phyloP scores from a whole-genome alignment of 1,284 basidiomycete genomes.

The Apiotrichum siamense region DNA sequence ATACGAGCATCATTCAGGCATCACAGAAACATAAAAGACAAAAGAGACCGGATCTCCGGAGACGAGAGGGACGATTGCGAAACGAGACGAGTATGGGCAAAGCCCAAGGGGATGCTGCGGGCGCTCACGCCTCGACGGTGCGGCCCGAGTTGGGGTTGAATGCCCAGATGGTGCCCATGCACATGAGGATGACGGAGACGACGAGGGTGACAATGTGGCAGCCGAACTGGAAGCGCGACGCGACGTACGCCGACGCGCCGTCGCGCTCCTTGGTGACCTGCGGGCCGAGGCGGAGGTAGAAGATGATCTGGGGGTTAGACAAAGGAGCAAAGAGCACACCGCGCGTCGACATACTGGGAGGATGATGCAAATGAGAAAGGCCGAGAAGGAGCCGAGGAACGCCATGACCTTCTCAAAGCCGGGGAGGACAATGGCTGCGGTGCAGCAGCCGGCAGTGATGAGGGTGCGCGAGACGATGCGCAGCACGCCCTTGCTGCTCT shows the following conservation, averaged over 20 bases:
- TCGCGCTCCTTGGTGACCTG: slow-evolving; percentile 12
- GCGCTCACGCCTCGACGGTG: background rate
- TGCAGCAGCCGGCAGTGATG: slow-evolving; percentile 32
- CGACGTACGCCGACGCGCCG: slow-evolving; percentile 53
- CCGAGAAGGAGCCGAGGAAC: slow-evolving; percentile 78
- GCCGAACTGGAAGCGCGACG: slow-evolving; percentile 49
- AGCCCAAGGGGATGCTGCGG: too few relatives aligned
- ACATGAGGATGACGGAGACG: slow-evolving; percentile 59
- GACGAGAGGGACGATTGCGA: background rate
- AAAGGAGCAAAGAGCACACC: background rate
- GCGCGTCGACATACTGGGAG: slow-evolving; percentile 55
- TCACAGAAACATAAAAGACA: too few relatives aligned
- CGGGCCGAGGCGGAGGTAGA: slow-evolving; percentile 39
- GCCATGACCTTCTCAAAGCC: slow-evolving; percentile 71
- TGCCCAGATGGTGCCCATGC: slow-evolving; percentile 70
- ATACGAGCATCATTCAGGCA: too few relatives aligned
- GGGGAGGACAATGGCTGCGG: slow-evolving; percentile 37
- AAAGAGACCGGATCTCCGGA: too few relatives aligned
- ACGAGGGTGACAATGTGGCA: slow-evolving; percentile 58
- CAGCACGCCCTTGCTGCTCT: slow-evolving; percentile 19
- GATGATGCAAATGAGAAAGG: slow-evolving; percentile 76
- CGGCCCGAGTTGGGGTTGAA: slow-evolving; percentile 47
- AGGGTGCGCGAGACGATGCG: slow-evolving; percentile 33
- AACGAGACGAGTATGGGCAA: too few relatives aligned
- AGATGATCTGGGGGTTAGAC: slow-evolving; percentile 25